These are phyloP conservation scores for Eragrostis curvula DNA, from an alignment of 176 grass and related monocot species.

Conservation along the genomic window DNA sequence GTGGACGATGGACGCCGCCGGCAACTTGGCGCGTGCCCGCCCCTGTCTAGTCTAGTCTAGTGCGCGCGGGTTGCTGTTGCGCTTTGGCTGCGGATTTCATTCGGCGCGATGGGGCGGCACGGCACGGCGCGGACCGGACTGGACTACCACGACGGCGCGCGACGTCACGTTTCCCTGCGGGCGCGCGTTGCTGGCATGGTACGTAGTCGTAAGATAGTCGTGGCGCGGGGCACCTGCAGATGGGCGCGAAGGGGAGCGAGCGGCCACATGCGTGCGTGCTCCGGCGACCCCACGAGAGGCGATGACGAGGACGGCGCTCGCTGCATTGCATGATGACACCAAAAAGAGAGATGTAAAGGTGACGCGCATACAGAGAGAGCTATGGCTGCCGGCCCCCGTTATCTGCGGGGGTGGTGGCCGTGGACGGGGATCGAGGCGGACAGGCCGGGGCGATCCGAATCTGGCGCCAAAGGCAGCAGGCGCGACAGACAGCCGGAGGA, in stretches of 20 bases:
- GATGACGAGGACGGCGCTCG: not conserved
- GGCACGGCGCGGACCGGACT: not conserved
- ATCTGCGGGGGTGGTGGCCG: constrained; percentile 6
- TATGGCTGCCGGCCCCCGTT: not conserved
- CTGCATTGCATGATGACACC: not conserved
- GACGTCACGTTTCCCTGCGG: not conserved
- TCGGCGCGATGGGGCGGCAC: constrained; percentile 13
- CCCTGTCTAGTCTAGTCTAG: too few relatives aligned
- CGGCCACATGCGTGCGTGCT: not conserved
- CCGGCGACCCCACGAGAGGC: not conserved
- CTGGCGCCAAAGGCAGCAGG: not conserved
- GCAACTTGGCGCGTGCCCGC: not conserved
- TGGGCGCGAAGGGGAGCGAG: not conserved
- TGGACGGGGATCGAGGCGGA: constrained; percentile 17
- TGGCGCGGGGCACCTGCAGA: not conserved
- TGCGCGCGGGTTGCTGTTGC: not conserved
- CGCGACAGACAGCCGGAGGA: not conserved
- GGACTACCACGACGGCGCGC: not conserved
- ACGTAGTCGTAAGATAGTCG: not conserved
- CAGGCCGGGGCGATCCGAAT: constrained; percentile 36
- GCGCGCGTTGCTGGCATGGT: not conserved
- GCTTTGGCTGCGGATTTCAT: not conserved
- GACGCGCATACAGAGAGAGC: not conserved
- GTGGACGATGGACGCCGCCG: too few relatives aligned
- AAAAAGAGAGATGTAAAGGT: not conserved